A percentile compares a stretch with the other conserved stretches of the same genome.
Conservation (phyloP, 345 rosid species). For the Eutrema japonicum region DNA sequence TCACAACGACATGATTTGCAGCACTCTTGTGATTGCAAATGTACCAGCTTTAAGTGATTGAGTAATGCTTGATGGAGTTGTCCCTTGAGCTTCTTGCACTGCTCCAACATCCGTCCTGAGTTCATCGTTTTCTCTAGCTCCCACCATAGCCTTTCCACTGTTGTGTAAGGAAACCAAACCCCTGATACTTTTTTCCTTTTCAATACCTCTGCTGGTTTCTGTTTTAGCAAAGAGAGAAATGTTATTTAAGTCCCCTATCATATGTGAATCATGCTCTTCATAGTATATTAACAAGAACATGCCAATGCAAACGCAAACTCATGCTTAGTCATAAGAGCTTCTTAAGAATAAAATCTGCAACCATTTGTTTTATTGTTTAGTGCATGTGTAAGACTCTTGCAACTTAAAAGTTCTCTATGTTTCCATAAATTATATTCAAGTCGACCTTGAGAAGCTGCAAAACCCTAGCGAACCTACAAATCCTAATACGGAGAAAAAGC, state of each 20-base stretch:
- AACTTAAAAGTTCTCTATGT: slow-evolving; percentile 1
- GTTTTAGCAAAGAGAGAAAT: slow-evolving; percentile 31
- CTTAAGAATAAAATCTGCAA: neutral
- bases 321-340: slow-evolving; percentile 1
- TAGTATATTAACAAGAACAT: neutral
- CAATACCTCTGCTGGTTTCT: slow-evolving; percentile 76
- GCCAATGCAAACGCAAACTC: neutral
- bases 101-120: slow-evolving; percentile 71
- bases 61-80: slow-evolving; percentile 64
- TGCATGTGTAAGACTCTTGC: slow-evolving; percentile 11
- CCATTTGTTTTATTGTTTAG: slow-evolving; percentile 17
- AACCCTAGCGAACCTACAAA: slow-evolving; percentile 6
- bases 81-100: slow-evolving; percentile 70
- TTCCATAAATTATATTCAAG: slow-evolving; percentile 2
- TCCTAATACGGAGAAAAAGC: neutral
- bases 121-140: slow-evolving; percentile 64
- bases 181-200: slow-evolving; percentile 74
- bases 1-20: neutral
- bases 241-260: neutral
- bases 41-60: slow-evolving; percentile 83
- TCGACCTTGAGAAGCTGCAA: slow-evolving; percentile 19
- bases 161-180: slow-evolving; percentile 83
- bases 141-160: slow-evolving; percentile 77
- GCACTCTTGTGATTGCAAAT: neutral
- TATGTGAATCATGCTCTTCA: slow-evolving; percentile 4